Base-by-base conservation (phyloP, 31 red algal species). In the Bonnemaisonia californica region DNA sequence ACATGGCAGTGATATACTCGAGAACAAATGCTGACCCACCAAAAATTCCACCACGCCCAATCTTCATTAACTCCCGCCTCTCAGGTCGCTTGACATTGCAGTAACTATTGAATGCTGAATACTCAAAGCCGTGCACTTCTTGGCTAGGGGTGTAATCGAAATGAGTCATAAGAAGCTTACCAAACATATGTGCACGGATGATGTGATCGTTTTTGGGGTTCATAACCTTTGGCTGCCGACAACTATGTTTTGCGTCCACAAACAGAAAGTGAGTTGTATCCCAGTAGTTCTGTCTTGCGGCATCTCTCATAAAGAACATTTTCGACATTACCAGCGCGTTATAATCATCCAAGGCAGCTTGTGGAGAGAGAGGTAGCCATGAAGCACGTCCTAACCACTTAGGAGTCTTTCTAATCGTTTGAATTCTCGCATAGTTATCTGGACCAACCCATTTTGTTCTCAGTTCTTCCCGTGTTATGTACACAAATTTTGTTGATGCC, bases 221-320 rank as follows among this genome's bases (percentile, higher is more conserved):
- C 80, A 91, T 85, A 24, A 85, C 31, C 29, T 80, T 62, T 22
- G 81, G 63, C 35, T 60, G 41, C 37, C 35, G 62, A 71, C 88
- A 91, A 58, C 76, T 91, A 74, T 91, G 88, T 58, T 91, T 91
- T 31, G 90, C 31, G 54, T 93, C 90, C 27, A 93, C 47, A 68
- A 93, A 93, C 47, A 93, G 3, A 93, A 93, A 93, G 71, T 93
- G 90, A 28, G 75, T 81, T 69, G 90, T 93, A 28, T 66, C 41
- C 62, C 73, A 93, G 18, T 62, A 58, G 70, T 93, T 93, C 19
- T 56, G 26, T 18, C 82, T 68, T 47, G 90, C 90, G 18, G 90
- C 83, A 58, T 93, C 82, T n/a, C 82, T 36, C 48, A 87, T 78
- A 82, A 93, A 81, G 65, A 56, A 86, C 78, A 86, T 81, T 70